Percentiles rank a stretch among this genome's conserved stretches.
phyloP scores from a whole-genome alignment of 331 rosid genomes.

The Cydonia oblonga region DNA sequence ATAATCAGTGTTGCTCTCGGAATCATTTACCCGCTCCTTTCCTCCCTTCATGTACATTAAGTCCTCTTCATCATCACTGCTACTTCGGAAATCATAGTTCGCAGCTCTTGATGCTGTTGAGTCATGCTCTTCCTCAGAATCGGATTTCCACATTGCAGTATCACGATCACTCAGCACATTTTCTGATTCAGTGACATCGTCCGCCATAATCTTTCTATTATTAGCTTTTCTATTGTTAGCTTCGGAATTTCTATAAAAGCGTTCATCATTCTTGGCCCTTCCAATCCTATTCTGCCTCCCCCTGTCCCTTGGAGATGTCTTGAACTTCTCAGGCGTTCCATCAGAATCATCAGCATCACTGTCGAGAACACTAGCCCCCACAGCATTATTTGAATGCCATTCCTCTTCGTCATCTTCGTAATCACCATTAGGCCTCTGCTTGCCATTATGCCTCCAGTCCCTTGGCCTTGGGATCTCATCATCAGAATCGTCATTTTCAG shows the following conservation, averaged over 20 bases:
- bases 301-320: constrained; percentile 17
- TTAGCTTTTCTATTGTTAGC: constrained; percentile 27
- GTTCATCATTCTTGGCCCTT: constrained; percentile 8
- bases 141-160: constrained; percentile 68
- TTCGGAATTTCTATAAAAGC: constrained; percentile 15
- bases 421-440: constrained; percentile 31
- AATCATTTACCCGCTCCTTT: constrained; percentile 11
- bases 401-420: constrained; percentile 33
- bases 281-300: constrained; percentile 18
- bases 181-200: constrained; percentile 49
- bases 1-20: neutral
- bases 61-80: constrained; percentile 33
- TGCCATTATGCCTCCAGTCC: constrained; percentile 28
- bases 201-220: constrained; percentile 19
- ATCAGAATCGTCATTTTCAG: constrained; percentile 30
- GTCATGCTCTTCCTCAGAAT: constrained; percentile 27
- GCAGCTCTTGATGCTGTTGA: constrained; percentile 11
- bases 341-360: constrained; percentile 33
- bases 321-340: constrained; percentile 29
- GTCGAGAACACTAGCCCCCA: constrained; percentile 25
- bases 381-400: constrained; percentile 28
- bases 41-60: constrained; percentile 10
- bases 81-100: constrained; percentile 29
- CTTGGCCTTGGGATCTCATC: constrained; percentile 33
- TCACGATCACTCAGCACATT: constrained; percentile 45